These are phyloP conservation scores for Alternaria dauci DNA, from an alignment of 2,329 filamentous ascomycete species.

Conservation along the genomic window DNA sequence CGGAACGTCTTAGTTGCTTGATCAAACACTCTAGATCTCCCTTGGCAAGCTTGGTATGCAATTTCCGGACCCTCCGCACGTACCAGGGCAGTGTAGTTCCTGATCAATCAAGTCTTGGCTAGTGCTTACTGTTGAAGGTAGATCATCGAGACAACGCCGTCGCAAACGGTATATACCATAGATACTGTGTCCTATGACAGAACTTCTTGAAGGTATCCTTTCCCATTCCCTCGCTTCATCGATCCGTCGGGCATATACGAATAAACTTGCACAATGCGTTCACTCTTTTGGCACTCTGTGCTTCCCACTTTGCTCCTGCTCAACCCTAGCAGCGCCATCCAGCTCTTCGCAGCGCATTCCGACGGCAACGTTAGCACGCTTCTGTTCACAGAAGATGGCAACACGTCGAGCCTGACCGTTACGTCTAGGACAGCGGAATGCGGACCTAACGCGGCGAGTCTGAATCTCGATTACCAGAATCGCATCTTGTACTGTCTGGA, in stretches of 20 bases:
- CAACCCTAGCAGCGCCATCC: constrained; percentile 1
- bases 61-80: background rate
- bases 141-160: background rate
- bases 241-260: background rate
- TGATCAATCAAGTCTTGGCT: background rate
- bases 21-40: background rate
- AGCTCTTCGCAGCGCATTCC: constrained; percentile 26
- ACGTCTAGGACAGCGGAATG: constrained; percentile 15
- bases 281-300: background rate
- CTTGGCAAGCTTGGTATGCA: background rate
- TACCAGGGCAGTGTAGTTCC: background rate
- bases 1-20: background rate
- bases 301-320: constrained; percentile 3
- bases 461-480: constrained; percentile 19
- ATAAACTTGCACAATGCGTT: background rate
- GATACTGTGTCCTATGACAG: background rate
- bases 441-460: constrained; percentile 19
- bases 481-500: constrained; percentile 28
- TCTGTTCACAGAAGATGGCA: constrained; percentile 1
- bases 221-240: background rate
- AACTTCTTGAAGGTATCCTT: background rate
- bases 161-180: background rate
- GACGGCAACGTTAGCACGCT: constrained; percentile 24
- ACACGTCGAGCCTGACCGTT: constrained; percentile 15
- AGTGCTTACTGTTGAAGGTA: background rate